phyloP scores from a whole-genome alignment of 306 rosid species.

The Rubus idaeus region DNA sequence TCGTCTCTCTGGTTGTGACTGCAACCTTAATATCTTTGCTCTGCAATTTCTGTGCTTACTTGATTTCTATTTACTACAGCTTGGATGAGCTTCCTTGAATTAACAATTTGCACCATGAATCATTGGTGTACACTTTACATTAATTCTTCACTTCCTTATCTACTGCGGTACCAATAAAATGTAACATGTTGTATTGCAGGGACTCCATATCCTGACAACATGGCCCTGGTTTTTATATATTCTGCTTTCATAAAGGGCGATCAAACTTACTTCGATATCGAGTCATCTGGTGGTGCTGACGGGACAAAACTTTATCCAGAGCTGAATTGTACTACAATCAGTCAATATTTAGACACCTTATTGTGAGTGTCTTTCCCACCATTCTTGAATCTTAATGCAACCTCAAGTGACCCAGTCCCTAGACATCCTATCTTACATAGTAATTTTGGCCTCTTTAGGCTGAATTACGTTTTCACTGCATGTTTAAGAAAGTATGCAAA shows the following conservation, averaged over 20 bases:
- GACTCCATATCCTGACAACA: conserved; percentile 63
- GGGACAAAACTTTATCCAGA: conserved; percentile 68
- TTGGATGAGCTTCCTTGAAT: not conserved
- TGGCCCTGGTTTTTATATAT: conserved; percentile 55
- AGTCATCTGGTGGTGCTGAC: conserved; percentile 50
- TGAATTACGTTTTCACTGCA: not conserved
- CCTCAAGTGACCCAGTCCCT: not conserved
- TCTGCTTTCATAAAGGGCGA: conserved; percentile 86
- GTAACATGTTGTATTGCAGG: conserved; percentile 43
- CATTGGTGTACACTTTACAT: not conserved
- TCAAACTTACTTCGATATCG: conserved; percentile 69
- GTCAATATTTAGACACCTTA: conserved; percentile 57
- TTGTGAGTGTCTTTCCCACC: conserved; percentile 16
- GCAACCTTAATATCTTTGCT: not conserved
- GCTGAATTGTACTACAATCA: conserved; percentile 56
- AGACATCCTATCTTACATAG: not conserved
- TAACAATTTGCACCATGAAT: not conserved
- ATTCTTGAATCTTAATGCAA: not conserved
- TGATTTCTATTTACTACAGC: not conserved
- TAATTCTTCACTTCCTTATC: not conserved
- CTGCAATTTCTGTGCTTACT: not conserved
- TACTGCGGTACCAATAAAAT: not conserved
- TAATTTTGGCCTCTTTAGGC: not conserved
- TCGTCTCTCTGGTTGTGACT: not conserved
- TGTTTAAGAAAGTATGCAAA: not conserved